These are phyloP conservation scores for Penicillium simplicissimum DNA, from an alignment of 495 filamentous ascomycete species.

Conservation along the genomic window DNA sequence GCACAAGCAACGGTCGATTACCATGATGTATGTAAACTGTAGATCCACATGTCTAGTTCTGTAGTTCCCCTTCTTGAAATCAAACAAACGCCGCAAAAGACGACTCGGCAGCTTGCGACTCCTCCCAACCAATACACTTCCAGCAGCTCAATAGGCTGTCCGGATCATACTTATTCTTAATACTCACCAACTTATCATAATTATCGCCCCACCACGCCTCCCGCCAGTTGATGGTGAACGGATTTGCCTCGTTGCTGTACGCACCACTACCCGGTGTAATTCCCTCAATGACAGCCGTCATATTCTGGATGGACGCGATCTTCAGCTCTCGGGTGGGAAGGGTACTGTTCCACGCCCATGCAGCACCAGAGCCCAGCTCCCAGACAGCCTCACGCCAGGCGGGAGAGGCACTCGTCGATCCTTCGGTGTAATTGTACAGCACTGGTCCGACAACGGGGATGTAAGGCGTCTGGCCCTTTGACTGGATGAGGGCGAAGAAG, in stretches of 20 bases:
- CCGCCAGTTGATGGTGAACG: neutral
- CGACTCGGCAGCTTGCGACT: neutral
- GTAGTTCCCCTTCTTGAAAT: no score
- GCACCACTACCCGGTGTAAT: neutral
- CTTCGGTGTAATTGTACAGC: neutral
- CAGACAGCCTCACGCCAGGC: neutral
- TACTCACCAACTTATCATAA: neutral
- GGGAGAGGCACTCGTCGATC: neutral
- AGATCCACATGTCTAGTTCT: neutral
- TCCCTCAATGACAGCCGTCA: neutral
- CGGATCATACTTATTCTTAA: neutral
- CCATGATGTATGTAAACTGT: neutral
- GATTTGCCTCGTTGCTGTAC: neutral
- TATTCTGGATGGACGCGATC: neutral
- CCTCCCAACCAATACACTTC: neutral
- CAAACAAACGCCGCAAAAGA: neutral
- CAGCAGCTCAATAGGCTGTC: neutral
- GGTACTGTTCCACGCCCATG: neutral
- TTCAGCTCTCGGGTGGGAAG: neutral
- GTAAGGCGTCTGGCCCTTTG: neutral
- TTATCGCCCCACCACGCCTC: neutral
- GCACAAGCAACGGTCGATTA: no score
- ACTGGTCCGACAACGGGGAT: neutral
- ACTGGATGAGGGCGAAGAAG: neutral
- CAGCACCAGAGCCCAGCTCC: neutral